Conservation (phyloP, 306 rosid species). For the Vigna reflexopilosa region DNA sequence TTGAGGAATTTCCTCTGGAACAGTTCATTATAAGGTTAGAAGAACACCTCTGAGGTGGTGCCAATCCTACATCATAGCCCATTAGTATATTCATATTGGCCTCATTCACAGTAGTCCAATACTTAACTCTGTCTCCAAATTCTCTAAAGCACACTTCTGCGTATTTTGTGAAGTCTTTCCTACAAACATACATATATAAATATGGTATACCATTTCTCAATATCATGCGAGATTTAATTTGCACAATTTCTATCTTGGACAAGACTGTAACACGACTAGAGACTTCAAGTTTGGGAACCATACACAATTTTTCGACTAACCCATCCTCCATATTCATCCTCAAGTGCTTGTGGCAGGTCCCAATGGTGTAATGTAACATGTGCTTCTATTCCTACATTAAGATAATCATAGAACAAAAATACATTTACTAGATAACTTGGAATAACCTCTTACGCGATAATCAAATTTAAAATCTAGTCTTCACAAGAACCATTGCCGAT, state of each 20-base stretch:
- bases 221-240: no score
- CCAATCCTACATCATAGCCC: conserved; percentile 54
- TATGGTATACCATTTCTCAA: background rate
- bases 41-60: conserved; percentile 70
- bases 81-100: conserved; percentile 49
- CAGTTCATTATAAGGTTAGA: background rate
- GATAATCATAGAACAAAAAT: no score
- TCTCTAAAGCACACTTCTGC: conserved; percentile 74
- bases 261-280: no score
- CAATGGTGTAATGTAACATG: no score
- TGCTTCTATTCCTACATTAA: no score
- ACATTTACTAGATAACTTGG: no score
- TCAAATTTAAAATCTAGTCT: no score
- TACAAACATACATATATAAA: conserved; percentile 26
- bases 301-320: conserved; percentile 43
- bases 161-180: conserved; percentile 69
- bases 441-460: no score
- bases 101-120: conserved; percentile 74
- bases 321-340: conserved; percentile 59
- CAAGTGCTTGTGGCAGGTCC: no score
- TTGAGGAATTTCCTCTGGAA: conserved; percentile 68
- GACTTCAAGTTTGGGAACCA: background rate
- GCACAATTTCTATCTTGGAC: no score
- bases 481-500: no score
- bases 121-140: conserved; percentile 70